Evolutionary conservation across 176 grass and related monocot genomes (phyloP).

Genomic region (Avena atlantica): DNA sequence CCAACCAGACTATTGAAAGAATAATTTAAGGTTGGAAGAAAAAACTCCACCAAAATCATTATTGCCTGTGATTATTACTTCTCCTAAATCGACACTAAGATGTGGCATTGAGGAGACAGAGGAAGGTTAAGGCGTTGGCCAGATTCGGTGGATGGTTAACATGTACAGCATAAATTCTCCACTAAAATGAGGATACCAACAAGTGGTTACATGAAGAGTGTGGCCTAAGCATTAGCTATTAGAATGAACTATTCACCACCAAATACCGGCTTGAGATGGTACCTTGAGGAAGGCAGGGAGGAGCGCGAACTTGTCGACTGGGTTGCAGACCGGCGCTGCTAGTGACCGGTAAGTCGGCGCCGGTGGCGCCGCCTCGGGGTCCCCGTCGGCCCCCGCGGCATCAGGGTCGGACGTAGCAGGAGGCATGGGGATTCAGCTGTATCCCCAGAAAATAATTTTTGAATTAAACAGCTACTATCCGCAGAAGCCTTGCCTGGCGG

Average conservation of each 20-base stretch:
- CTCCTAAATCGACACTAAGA: not conserved
- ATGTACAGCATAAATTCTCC: not conserved
- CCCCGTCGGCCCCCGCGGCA: conserved; percentile 12
- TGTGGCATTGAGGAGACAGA: not conserved
- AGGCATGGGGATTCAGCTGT: conserved; percentile 1
- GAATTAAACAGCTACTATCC: not conserved
- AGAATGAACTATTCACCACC: not conserved
- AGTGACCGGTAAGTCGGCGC: conserved; percentile 45
- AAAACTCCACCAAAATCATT: not conserved
- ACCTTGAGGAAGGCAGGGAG: conserved; percentile 90
- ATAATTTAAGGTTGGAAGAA: not conserved
- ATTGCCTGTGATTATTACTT: not conserved
- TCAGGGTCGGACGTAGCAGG: not conserved
- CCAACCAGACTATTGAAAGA: not conserved
- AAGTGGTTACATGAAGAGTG: not conserved
- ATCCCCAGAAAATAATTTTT: not conserved
- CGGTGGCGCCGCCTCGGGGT: not conserved
- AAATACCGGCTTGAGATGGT: not conserved
- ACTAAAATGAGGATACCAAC: not conserved
- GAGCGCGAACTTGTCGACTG: conserved; percentile 81
- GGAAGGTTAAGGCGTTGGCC: not conserved
- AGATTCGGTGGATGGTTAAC: not conserved
- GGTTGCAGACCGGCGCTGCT: conserved; percentile 61
- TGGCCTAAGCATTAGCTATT: not conserved
- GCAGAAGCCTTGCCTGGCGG: not conserved